phyloP scores from a whole-genome alignment of 1,139 yeast species.

The Zygoascus meyerae region DNA sequence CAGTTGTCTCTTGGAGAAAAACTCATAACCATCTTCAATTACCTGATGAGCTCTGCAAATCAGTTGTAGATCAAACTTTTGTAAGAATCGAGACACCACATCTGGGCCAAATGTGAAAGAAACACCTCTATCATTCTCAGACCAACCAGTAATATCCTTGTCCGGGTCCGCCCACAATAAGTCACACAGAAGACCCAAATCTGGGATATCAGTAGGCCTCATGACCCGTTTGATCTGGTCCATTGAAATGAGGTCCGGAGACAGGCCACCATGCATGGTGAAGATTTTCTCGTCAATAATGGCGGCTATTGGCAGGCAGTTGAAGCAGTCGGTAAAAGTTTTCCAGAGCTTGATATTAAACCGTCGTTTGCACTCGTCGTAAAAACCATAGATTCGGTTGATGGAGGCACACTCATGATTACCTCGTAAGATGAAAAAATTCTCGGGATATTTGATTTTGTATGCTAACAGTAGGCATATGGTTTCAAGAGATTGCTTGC shows the following conservation, averaged over 20 bases:
- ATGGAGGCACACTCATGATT: conserved; percentile 72
- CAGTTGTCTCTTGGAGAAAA: conserved; percentile 86
- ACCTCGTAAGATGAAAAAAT: conserved; percentile 57
- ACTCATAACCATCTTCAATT: conserved; percentile 96
- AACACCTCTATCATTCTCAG: conserved; percentile 95
- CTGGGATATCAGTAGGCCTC: conserved; percentile 98
- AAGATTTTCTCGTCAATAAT: conserved; percentile 93
- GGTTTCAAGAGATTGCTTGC: conserved; percentile 94
- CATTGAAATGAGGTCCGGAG: conserved; percentile 94
- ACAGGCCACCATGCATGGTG: conserved; percentile 96
- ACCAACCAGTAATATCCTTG: conserved; percentile 94
- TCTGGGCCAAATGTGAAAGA: conserved; percentile 96
- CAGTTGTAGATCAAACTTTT: conserved; percentile 92
- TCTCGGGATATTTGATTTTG: conserved; percentile 94
- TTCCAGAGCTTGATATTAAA: conserved; percentile 96
- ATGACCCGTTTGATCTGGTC: conserved; percentile 95
- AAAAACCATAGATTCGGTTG: conserved; percentile 91
- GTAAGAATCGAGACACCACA: conserved; percentile 86
- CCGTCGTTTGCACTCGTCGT: conserved; percentile 93
- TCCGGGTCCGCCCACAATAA: conserved; percentile 97
- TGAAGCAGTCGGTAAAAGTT: conserved; percentile 93
- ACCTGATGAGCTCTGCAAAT: conserved; percentile 98
- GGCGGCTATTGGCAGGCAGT: conserved; percentile 95
- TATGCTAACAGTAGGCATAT: conserved; percentile 87
- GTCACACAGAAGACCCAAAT: conserved; percentile 89